Evolutionary conservation across 2,329 filamentous ascomycete species (phyloP), one percentile per base, ranked within the genome.

Genomic region (Fusarium heterosporum): DNA sequence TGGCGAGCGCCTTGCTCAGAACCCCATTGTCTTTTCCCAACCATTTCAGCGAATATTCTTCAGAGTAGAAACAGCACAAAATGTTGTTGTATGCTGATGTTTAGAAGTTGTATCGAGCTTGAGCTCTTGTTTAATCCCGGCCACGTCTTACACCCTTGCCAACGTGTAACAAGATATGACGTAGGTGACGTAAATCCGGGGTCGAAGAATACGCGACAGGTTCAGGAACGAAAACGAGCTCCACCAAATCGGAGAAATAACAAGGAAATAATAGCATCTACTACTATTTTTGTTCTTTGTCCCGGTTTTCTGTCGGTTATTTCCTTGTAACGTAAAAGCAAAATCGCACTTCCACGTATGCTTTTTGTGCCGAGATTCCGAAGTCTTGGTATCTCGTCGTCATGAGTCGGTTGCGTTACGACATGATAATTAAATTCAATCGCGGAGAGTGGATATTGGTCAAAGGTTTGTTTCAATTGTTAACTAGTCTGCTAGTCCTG

Each of bases 21-120:
- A 2, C 52, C 56, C 53, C 69, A 62, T 17, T 53, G 61, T 47
- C 70, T 52, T 48, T 68, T 72, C 9, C 70, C 70, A 38, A 72
- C 70, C 70, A 72, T 71, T 14, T 17, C n/a, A 34, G 19, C 13
- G 13, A 41, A 28, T 5, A 6, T 26, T 22, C 1, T 14, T 13
- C 22, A 22, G 22, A 22, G 22, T 22, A 6, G 14, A 8, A 19
- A 19, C 6, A 13, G 16, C 42, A n/a, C 4, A 16, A 26, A n/a
- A 7, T 8, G 8, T 30, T 7, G 13, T 34, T 7, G 30, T 34
- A 3, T 8, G 4, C 3, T 22, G 16, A 25, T 17, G 8, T 2
- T 16, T 7, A 3, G 19, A 28, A 39, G 28, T 45, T n/a, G n/a
- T 34, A 7, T 40, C 34, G 39, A 40, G 54, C 16, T 22, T 40